These are phyloP conservation scores for Diaporthe caulivora DNA, from an alignment of 2,329 filamentous ascomycete genomes.

Conservation along the genomic window DNA sequence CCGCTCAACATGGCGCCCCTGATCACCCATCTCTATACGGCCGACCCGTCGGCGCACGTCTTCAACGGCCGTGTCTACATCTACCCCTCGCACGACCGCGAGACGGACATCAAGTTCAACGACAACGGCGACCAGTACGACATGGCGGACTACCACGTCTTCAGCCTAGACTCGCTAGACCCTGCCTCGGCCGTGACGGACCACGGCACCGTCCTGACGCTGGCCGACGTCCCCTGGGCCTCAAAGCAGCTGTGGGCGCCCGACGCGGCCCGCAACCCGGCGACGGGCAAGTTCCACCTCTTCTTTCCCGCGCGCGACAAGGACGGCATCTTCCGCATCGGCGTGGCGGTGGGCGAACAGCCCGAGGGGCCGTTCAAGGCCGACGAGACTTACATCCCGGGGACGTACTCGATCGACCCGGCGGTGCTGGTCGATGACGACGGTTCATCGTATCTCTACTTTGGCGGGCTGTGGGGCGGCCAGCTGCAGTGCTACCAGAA, in stretches of 20 bases:
- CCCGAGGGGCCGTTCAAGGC: constrained; percentile 79
- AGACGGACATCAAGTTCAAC: constrained; percentile 80
- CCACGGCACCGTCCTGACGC: constrained; percentile 77
- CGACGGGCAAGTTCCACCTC: constrained; percentile 78
- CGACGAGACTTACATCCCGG: constrained; percentile 73
- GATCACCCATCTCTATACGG: constrained; percentile 82
- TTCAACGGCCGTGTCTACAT: constrained; percentile 82
- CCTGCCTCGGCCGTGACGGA: constrained; percentile 65
- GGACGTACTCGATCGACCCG: constrained; percentile 82
- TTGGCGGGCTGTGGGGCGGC: constrained; percentile 84
- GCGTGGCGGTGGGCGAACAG: constrained; percentile 73
- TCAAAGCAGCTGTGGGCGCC: constrained; percentile 86
- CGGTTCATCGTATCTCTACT: constrained; percentile 76
- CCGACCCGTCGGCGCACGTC: constrained; percentile 84
- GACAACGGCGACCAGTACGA: constrained; percentile 90
- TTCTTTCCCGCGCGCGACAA: constrained; percentile 83
- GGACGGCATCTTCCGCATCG: constrained; percentile 78
- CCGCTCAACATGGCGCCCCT: constrained; percentile 65
- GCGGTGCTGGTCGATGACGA: constrained; percentile 80
- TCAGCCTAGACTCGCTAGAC: constrained; percentile 67
- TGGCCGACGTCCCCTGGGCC: constrained; percentile 79
- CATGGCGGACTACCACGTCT: constrained; percentile 87
- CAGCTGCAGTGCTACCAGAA: constrained; percentile 81
- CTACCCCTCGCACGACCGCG: constrained; percentile 84
- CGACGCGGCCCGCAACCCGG: constrained; percentile 71